Evolutionary conservation across 2,329 filamentous ascomycete species (phyloP).

Genomic region (Apiospora marii): DNA sequence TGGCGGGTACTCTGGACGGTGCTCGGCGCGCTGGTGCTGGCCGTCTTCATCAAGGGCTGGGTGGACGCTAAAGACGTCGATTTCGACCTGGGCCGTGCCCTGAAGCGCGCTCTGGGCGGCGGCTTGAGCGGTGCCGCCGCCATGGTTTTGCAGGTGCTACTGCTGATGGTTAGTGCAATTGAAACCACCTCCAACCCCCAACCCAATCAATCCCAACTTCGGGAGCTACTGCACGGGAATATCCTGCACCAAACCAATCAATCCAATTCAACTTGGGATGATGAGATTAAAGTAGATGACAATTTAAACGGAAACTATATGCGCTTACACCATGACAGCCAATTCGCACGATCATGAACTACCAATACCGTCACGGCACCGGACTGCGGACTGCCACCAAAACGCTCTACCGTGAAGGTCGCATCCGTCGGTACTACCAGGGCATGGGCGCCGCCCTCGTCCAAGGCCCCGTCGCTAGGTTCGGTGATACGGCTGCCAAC

Average conservation of each 20-base stretch:
- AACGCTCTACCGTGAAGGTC: conserved; percentile 52
- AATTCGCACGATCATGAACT: conserved; percentile 59
- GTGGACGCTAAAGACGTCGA: conserved; percentile 52
- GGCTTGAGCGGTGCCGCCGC: conserved; percentile 56
- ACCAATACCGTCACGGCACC: conserved; percentile 56
- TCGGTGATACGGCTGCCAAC: conserved; percentile 58
- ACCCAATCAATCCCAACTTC: too few species aligned
- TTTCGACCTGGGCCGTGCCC: conserved; percentile 54
- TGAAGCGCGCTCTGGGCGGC: conserved; percentile 53
- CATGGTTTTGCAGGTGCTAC: conserved; percentile 56
- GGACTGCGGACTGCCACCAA: conserved; percentile 49
- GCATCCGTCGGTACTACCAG: conserved; percentile 53
- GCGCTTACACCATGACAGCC: conserved; percentile 42
- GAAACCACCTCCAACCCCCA: neutral
- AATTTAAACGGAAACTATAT: neutral
- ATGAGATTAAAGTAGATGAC: neutral
- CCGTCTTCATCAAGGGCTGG: conserved; percentile 54
- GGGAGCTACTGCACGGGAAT: neutral
- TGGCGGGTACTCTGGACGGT: conserved; percentile 49
- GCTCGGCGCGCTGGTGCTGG: conserved; percentile 41
- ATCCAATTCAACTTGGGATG: neutral
- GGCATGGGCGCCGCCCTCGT: conserved; percentile 54
- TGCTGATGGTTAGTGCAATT: conserved; percentile 51
- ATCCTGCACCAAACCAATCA: neutral
- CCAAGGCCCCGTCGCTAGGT: conserved; percentile 55